Conservation (phyloP, 1,139 yeast species). For the Protomyces inouyei region DNA sequence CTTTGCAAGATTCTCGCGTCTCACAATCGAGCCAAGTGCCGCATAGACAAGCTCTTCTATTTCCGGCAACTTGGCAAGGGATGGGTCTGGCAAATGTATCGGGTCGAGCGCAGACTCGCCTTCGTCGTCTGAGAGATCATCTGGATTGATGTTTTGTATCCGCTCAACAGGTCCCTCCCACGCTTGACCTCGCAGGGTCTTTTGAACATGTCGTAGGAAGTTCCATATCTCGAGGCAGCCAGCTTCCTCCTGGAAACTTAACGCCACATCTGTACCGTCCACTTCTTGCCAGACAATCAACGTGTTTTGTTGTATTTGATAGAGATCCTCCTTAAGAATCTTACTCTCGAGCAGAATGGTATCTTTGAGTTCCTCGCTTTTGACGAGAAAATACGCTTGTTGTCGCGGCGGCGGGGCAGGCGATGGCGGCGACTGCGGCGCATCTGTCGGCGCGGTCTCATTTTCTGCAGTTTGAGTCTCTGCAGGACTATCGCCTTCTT, state of each 20-base stretch:
- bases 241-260: slow-evolving; percentile 85
- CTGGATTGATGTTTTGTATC: neutral
- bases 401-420: neutral
- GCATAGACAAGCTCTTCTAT: slow-evolving; percentile 49
- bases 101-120: slow-evolving; percentile 20
- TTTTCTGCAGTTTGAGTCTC: neutral
- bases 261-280: slow-evolving; percentile 73
- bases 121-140: slow-evolving; percentile 25
- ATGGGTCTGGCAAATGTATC: slow-evolving; percentile 27
- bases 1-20: slow-evolving; percentile 51
- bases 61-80: slow-evolving; percentile 26
- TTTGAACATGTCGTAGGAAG: slow-evolving; percentile 28
- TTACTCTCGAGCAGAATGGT: slow-evolving; percentile 60
- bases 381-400: slow-evolving; percentile 62
- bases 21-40: slow-evolving; percentile 54
- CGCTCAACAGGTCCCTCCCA: slow-evolving; percentile 20
- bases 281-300: slow-evolving; percentile 89
- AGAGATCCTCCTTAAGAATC: slow-evolving; percentile 71
- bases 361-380: slow-evolving; percentile 60
- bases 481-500: neutral
- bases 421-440: neutral
- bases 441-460: neutral
- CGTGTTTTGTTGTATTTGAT: slow-evolving; percentile 86
- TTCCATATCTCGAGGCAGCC: slow-evolving; percentile 76
- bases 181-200: slow-evolving; percentile 14